These are phyloP conservation scores for Saccharum hybrid DNA, from an alignment of 202 grass and related monocot species.

Conservation along the genomic window DNA sequence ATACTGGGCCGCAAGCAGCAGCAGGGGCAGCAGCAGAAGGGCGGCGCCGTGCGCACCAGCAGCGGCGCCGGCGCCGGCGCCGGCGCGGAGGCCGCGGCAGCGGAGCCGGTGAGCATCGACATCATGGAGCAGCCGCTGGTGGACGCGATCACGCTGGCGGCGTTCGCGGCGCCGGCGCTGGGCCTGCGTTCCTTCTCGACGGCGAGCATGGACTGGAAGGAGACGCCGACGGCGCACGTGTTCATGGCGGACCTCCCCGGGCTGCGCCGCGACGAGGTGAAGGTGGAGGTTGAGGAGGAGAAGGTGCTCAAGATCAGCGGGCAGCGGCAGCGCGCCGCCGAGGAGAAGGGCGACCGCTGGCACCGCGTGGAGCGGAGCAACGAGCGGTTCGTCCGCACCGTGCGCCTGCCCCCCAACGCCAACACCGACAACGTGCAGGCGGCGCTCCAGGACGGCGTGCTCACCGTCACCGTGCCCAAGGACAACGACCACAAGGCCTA, in stretches of 20 bases:
- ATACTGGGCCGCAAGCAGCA: constrained; percentile 53
- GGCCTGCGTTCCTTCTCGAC: constrained; percentile 36
- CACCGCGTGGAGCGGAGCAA: constrained; percentile 59
- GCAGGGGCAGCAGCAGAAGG: background rate
- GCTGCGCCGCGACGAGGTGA: constrained; percentile 56
- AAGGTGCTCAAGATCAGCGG: constrained; percentile 70
- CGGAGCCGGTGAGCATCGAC: constrained; percentile 42
- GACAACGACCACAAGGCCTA: constrained; percentile 46
- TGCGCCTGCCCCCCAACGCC: constrained; percentile 56
- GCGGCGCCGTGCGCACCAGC: background rate
- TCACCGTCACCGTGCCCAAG: constrained; percentile 74
- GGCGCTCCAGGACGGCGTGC: constrained; percentile 60
- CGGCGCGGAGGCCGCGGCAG: background rate
- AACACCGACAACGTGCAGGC: constrained; percentile 50
- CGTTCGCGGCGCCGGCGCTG: constrained; percentile 19
- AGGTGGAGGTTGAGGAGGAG: constrained; percentile 73
- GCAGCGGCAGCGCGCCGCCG: constrained; percentile 45
- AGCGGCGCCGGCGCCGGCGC: background rate
- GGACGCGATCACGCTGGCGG: constrained; percentile 40
- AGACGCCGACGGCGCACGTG: constrained; percentile 70
- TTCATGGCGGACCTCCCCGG: constrained; percentile 74
- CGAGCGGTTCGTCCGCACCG: constrained; percentile 56
- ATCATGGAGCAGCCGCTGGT: constrained; percentile 52
- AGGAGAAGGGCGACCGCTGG: constrained; percentile 60
- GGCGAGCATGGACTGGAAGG: constrained; percentile 78